A percentile compares a stretch with the other conserved stretches of the same genome.
These are phyloP conservation scores for Beauveria caledonica DNA, from an alignment of 2,329 filamentous ascomycete species.

Conservation along the genomic window DNA sequence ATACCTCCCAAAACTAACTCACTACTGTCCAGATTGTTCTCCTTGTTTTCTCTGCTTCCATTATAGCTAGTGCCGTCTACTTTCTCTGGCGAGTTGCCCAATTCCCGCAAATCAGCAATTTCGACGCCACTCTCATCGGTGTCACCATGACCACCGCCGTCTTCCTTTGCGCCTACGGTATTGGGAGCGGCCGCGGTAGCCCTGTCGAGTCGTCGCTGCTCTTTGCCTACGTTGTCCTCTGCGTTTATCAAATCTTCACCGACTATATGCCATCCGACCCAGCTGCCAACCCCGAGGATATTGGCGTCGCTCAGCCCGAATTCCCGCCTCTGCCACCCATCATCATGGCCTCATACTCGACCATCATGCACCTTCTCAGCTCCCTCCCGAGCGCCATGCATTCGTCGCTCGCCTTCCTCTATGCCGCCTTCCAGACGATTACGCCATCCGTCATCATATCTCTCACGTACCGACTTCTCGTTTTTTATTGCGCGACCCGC, in stretches of 20 bases:
- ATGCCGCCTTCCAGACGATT: constrained; percentile 89
- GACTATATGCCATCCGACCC: constrained; percentile 84
- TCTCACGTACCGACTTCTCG: constrained; percentile 84
- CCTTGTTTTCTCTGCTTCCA: constrained; percentile 77
- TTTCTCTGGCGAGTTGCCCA: constrained; percentile 93
- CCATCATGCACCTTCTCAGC: constrained; percentile 74
- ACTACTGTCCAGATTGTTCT: constrained; percentile 64
- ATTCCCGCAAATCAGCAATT: constrained; percentile 86
- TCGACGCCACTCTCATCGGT: constrained; percentile 88
- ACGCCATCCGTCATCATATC: constrained; percentile 95
- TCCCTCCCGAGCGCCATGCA: constrained; percentile 76
- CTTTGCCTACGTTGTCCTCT: constrained; percentile 96
- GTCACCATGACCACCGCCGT: constrained; percentile 87
- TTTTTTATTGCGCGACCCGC: constrained; percentile 89
- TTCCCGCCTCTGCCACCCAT: constrained; percentile 95
- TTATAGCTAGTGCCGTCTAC: constrained; percentile 90
- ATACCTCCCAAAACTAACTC: constrained; percentile 13
- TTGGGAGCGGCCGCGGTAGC: constrained; percentile 87
- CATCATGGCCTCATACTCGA: constrained; percentile 97
- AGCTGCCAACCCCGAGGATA: constrained; percentile 42
- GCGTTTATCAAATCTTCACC: constrained; percentile 98
- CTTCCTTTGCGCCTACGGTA: constrained; percentile 89
- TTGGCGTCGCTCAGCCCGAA: constrained; percentile 59
- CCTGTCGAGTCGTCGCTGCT: constrained; percentile 90
- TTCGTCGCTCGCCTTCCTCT: constrained; percentile 76